These are phyloP conservation scores for Saccharomycopsis sp. DNA, from an alignment of 805 yeast genomes.

Conservation along the genomic window DNA sequence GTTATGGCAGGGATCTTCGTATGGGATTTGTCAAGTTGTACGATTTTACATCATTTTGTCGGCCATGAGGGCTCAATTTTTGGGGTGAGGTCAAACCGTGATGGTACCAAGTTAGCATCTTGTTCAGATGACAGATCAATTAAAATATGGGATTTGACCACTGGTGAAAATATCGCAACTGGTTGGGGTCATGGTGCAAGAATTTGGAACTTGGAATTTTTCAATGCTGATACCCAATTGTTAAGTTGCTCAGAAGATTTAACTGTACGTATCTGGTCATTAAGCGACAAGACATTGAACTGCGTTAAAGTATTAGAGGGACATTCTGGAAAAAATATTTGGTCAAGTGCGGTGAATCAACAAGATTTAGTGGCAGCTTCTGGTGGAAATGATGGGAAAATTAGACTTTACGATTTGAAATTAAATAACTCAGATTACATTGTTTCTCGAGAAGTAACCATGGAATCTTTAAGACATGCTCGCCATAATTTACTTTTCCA, in stretches of 20 bases:
- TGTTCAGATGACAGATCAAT: conserved; percentile 95
- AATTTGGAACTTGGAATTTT: conserved; percentile 76
- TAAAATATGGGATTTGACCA: conserved; percentile 56
- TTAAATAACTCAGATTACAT: conserved; percentile 26
- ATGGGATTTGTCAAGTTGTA: conserved; percentile 52
- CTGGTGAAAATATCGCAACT: conserved; percentile 55
- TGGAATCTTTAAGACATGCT: not conserved
- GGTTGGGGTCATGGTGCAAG: conserved; percentile 98
- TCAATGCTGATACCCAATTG: conserved; percentile 32
- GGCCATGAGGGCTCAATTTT: conserved; percentile 93
- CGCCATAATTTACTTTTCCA: conserved; percentile 20
- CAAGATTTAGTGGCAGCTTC: conserved; percentile 52
- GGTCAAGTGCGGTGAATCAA: conserved; percentile 64
- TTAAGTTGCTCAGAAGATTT: conserved; percentile 84
- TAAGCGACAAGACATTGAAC: conserved; percentile 30
- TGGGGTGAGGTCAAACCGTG: conserved; percentile 56
- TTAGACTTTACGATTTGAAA: conserved; percentile 54
- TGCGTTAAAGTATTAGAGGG: conserved; percentile 50
- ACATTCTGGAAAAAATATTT: conserved; percentile 80
- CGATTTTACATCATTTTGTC: conserved; percentile 45
- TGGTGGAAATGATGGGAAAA: conserved; percentile 91
- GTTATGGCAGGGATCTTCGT: conserved; percentile 81
- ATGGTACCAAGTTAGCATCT: conserved; percentile 53
- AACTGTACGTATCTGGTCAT: conserved; percentile 73
- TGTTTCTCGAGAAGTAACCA: not conserved